phyloP scores from a whole-genome alignment of 306 rosid species.

The Fragaria iinumae region DNA sequence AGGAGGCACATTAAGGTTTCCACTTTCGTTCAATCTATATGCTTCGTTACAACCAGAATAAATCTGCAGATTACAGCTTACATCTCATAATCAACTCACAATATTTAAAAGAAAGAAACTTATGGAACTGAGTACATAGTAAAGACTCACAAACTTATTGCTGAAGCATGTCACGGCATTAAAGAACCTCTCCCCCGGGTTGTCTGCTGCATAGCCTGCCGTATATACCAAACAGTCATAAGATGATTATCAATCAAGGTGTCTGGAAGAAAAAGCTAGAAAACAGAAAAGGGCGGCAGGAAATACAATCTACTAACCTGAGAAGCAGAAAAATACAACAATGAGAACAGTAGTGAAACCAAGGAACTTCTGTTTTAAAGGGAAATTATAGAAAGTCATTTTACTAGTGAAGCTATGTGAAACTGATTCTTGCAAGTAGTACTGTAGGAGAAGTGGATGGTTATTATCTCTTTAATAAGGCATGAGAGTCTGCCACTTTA shows the following conservation, averaged over 20 bases:
- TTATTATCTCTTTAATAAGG: constrained; percentile 18
- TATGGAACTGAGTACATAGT: neutral
- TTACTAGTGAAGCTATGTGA: constrained; percentile 11
- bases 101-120: neutral
- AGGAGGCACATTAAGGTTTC: constrained; percentile 52
- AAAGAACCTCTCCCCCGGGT: constrained; percentile 32
- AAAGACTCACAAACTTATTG: constrained; percentile 50
- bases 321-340: constrained; percentile 29
- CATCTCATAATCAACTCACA: neutral
- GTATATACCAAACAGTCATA: neutral
- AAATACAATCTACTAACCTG: constrained; percentile 32
- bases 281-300: neutral
- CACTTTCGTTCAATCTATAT: constrained; percentile 67
- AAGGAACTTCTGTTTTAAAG: constrained; percentile 23
- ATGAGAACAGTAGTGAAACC: constrained; percentile 16
- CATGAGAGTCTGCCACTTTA: constrained; percentile 32
- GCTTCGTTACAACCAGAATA: constrained; percentile 52
- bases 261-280: neutral
- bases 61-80: constrained; percentile 32
- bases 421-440: constrained; percentile 6
- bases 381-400: constrained; percentile 33
- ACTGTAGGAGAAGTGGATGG: neutral
- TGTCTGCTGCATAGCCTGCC: constrained; percentile 42
- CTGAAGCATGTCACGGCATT: constrained; percentile 56
- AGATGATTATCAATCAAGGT: neutral